Percentiles rank a stretch among this genome's conserved stretches.
phyloP scores from a whole-genome alignment of 768 basidiomycete genomes.

The Gymnopilus dilepis region DNA sequence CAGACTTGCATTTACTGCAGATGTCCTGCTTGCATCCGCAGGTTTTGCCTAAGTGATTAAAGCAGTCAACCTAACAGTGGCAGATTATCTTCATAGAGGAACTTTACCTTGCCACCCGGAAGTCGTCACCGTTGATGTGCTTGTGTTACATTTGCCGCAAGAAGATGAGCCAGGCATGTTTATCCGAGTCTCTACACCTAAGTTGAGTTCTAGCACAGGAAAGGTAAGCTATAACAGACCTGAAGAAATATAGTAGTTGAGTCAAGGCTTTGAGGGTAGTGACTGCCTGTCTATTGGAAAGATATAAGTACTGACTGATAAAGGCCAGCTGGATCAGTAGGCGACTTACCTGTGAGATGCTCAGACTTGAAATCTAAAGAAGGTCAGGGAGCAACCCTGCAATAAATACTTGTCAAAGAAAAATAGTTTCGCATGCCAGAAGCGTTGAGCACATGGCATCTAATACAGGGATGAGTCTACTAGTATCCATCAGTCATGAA shows the following conservation, averaged over 20 bases:
- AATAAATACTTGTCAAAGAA: slow-evolving; percentile 3
- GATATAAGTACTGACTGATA: too few relatives aligned
- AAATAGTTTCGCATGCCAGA: too few relatives aligned
- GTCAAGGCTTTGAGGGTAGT: too few relatives aligned
- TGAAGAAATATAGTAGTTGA: too few relatives aligned
- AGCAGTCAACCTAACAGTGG: too few relatives aligned
- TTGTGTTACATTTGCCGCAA: not conserved
- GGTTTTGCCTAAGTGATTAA: not conserved
- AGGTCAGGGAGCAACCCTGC: not conserved
- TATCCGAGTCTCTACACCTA: not conserved
- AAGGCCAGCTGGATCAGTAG: too few relatives aligned
- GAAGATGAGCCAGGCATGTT: slow-evolving; percentile 16
- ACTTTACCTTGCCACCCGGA: slow-evolving; percentile 2
- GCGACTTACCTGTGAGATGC: not conserved
- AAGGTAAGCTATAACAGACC: too few relatives aligned
- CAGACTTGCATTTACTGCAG: slow-evolving; percentile 6
- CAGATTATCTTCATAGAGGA: not conserved
- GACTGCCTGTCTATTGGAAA: too few relatives aligned
- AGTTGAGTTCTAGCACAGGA: too few relatives aligned
- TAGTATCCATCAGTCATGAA: too few relatives aligned
- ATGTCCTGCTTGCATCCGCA: slow-evolving; percentile 9
- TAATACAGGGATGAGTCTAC: too few relatives aligned
- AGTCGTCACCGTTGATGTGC: not conserved
- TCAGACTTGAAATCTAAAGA: not conserved
- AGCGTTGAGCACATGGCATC: too few relatives aligned